Evolutionary conservation across 306 rosid genomes (phyloP), one percentile per base, ranked within the genome.

Genomic region (Cicer cuneatum): DNA sequence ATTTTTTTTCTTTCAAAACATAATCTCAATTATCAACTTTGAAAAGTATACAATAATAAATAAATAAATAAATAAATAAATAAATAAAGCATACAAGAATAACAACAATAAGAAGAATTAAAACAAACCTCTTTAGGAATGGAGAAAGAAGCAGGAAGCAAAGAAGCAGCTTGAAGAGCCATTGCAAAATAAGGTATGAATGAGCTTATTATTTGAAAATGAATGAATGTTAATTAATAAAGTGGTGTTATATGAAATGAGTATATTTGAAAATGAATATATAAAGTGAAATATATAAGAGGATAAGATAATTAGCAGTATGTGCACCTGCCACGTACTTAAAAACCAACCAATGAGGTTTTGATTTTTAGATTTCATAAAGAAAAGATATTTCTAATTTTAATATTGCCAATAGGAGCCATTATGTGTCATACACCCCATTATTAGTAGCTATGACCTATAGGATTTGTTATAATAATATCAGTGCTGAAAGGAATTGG

Each of bases 111-210:
- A 13, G 46, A 48, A 9, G 29, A 57, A 54, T n/a, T 42, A 73
- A 75, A 81, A 59, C 71, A 42, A 73, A 80, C 87, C 85, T 80
- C 87, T 81, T 84, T 84, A 2, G 66, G 80, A 56, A 80, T 45
- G 8, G 85, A 80, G 77, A 84, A 73, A 73, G 87, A 48, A 73
- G 87, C 83, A 77, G 87, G 85, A 62, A 84, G 64, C 67, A 73
- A 33, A 66, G 78, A 77, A 80, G 87, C 85, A 77, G 85, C 82
- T 1, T 80, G 87, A 18, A 84, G 78, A 73, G 87, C 85, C 87
- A 84, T 66, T 53, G 35, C 0, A 18, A 8, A 53, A 3, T 18
- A 53, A 53, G 60, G 0, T 53, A 18, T 1, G 33, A 53, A 53
- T 53, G 29, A 18, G 18, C 60, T 53, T 59, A 59, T 3, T 13